phyloP scores from a whole-genome alignment of 768 basidiomycete genomes.

The Austroboletus festivus region DNA sequence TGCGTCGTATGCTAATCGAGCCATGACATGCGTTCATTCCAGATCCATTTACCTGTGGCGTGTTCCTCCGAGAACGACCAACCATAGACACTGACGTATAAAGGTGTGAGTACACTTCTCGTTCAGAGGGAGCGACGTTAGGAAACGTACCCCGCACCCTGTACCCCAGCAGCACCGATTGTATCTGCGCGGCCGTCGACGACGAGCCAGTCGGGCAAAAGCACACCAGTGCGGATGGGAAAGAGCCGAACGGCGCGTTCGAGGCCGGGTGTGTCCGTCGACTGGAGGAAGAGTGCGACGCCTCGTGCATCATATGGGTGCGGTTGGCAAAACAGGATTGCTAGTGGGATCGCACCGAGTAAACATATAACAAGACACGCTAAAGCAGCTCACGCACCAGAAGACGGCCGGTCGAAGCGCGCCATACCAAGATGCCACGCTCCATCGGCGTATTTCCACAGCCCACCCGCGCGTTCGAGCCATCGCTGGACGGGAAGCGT shows the following conservation, averaged over 20 bases:
- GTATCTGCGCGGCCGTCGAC: slow-evolving; percentile 49
- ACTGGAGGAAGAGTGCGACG: slow-evolving; percentile 56
- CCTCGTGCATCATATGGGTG: slow-evolving; percentile 25
- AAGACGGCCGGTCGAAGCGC: slow-evolving; percentile 21
- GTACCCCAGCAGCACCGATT: slow-evolving; percentile 68
- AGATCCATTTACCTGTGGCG: slow-evolving; percentile 37
- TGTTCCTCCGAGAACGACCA: slow-evolving; percentile 24
- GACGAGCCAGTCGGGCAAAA: slow-evolving; percentile 76
- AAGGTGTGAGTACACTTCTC: not conserved
- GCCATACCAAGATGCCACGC: slow-evolving; percentile 11
- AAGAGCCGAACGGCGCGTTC: slow-evolving; percentile 73
- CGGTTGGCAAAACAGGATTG: slow-evolving; percentile 57
- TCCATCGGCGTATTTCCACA: slow-evolving; percentile 21
- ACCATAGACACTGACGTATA: slow-evolving; percentile 23
- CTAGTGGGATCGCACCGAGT: slow-evolving; percentile 18
- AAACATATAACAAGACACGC: not conserved
- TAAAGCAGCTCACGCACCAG: slow-evolving; percentile 17
- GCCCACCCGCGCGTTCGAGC: slow-evolving; percentile 23
- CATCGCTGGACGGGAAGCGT: slow-evolving; percentile 33
- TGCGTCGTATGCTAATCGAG: slow-evolving; percentile 36
- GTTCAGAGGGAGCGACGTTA: too few relatives aligned
- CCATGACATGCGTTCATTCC: slow-evolving; percentile 51
- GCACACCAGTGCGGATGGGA: slow-evolving; percentile 78
- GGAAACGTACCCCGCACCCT: slow-evolving; percentile 67
- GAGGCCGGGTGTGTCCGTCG: slow-evolving; percentile 52